These are phyloP conservation scores for Lonicera japonica DNA, from an alignment of 129 eudicot species.

Conservation along the genomic window DNA sequence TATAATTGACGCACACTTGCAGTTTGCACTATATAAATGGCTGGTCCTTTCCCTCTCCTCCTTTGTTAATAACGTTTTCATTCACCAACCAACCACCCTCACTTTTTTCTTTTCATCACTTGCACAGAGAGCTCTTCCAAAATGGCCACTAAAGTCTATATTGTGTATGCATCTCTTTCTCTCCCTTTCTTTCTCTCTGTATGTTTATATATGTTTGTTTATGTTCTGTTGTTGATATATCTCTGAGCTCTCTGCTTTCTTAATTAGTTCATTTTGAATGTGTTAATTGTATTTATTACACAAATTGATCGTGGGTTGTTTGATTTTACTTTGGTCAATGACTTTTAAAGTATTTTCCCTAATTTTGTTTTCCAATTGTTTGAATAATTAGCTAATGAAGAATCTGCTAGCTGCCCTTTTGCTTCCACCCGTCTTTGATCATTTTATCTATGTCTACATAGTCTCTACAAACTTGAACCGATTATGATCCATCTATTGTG, in stretches of 20 bases:
- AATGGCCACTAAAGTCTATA: conserved; percentile 49
- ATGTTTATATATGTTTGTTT: not conserved
- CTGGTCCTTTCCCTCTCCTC: not conserved
- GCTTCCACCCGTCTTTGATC: too few species aligned
- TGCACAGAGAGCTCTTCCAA: conserved; percentile 8
- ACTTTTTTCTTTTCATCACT: not conserved
- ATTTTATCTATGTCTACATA: too few species aligned
- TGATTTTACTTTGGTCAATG: not conserved
- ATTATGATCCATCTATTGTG: too few species aligned
- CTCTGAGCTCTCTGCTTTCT: not conserved
- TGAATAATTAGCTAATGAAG: too few species aligned
- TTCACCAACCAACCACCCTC: not conserved
- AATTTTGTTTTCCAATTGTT: too few species aligned
- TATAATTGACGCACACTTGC: too few species aligned
- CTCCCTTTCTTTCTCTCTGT: not conserved
- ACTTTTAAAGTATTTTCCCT: too few species aligned
- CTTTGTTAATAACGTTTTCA: not conserved
- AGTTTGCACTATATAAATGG: not conserved
- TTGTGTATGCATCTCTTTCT: conserved; percentile 28
- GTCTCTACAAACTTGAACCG: too few species aligned
- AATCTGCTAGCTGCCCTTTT: too few species aligned
- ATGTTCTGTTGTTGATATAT: not conserved
- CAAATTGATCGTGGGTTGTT: not conserved
- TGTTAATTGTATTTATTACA: not conserved
- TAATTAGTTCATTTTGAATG: not conserved